Evolutionary conservation across 257 asterid species (phyloP), one percentile per base, ranked within the genome.

Genomic region (Primulina huaijiensis): DNA sequence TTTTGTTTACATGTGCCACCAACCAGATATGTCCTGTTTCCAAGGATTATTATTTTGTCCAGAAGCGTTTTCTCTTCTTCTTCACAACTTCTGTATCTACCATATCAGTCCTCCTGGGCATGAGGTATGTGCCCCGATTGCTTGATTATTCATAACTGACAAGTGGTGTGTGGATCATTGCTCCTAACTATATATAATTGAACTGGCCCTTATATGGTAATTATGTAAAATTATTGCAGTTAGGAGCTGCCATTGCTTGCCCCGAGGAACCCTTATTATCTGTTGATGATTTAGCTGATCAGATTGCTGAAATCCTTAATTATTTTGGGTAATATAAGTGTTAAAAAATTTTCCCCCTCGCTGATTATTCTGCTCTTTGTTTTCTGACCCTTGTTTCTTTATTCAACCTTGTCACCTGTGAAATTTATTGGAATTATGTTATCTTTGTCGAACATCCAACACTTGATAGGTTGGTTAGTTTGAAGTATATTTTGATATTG

Each of bases 21-120:
- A 35, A 75, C 62, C 84, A 89, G 96, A 82, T 78, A 75, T 86
- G 79, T 86, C 90, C 66, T 89, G 96, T 79, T 89, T 85, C 82
- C 86, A 86, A 68, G 92, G 96, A 60, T 74, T 89, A 60, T 85
- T 89, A 81, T 70, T 64, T 78, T 83, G 88, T 75, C 96, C 86
- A 65, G 92, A 89, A 56, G 88, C 92, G 67, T 83, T 81, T 75
- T 83, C 92, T 67, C 83, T 86, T 77, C 82, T 89, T 74, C 83
- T 89, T 70, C 92, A 89, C 81, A 89, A 89, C 82, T 89, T 89
- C 67, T 89, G 92, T 71, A 82, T 89, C 70, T 89, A 89, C 75
- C 92, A 89, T 77, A 78, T 89, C 74, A 82, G 80, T 60, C 90
- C 96, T 60, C 96, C 92, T 1, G 96, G 96, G 35, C 96, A 86